These are phyloP conservation scores for Spinacia oleracea DNA, from an alignment of 179 eudicot species.

Conservation along the genomic window DNA sequence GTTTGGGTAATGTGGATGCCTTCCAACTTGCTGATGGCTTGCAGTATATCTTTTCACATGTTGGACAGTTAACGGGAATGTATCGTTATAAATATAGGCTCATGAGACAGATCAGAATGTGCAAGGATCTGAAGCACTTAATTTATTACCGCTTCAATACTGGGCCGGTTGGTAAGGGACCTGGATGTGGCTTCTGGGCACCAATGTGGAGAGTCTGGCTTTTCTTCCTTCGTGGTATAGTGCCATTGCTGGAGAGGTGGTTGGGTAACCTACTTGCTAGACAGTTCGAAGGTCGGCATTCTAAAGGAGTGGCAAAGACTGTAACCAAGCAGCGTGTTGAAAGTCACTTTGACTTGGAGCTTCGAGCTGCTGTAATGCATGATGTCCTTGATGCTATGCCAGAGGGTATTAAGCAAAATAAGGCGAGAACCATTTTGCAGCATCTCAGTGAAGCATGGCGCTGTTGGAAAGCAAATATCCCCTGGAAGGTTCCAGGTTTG, in stretches of 20 bases:
- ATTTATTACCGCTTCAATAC: conserved; percentile 97
- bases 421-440: conserved; percentile 95
- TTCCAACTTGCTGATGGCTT: conserved; percentile 98
- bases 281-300: conserved; percentile 98
- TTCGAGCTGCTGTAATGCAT: conserved; percentile 99
- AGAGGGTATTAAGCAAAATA: conserved; percentile 96
- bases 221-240: conserved; percentile 98
- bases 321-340: conserved; percentile 99
- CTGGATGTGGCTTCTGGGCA: conserved; percentile 99
- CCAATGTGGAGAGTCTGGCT: conserved; percentile 99
- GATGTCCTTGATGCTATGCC: conserved; percentile 99
- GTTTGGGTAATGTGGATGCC: conserved; percentile 99
- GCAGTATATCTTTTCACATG: conserved; percentile 97
- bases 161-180: conserved; percentile 99
- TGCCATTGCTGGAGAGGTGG: conserved; percentile 97
- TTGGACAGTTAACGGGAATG: conserved; percentile 98
- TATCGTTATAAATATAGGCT: conserved; percentile 97
- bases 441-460: conserved; percentile 99
- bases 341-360: conserved; percentile 99
- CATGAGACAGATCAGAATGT: conserved; percentile 98
- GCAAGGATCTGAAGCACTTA: conserved; percentile 96
- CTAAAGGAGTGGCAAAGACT: conserved; percentile 98
- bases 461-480: conserved; percentile 99
- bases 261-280: conserved; percentile 93
- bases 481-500: conserved; percentile 99